phyloP scores from a whole-genome alignment of 2,329 filamentous ascomycete genomes.

The Cadophora sp. region DNA sequence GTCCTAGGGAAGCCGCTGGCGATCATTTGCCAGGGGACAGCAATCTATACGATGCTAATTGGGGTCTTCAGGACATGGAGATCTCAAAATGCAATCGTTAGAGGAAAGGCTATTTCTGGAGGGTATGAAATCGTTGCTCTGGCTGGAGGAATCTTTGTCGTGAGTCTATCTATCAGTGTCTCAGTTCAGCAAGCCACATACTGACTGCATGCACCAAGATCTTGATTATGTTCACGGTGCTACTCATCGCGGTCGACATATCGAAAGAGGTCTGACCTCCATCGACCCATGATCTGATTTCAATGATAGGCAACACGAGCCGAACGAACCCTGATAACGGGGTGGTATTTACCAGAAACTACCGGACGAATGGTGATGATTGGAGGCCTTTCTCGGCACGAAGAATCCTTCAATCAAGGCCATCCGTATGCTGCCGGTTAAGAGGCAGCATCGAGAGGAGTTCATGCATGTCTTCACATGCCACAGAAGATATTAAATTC shows the following conservation, averaged over 20 bases:
- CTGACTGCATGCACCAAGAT: slow-evolving; percentile 33
- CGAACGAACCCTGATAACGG: slow-evolving; percentile 27
- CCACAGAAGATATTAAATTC: slow-evolving; percentile 24
- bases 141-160: slow-evolving; percentile 53
- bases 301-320: slow-evolving; percentile 29
- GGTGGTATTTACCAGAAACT: slow-evolving; percentile 31
- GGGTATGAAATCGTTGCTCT: slow-evolving; percentile 64
- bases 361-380: slow-evolving; percentile 29
- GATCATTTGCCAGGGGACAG: slow-evolving; percentile 50
- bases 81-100: slow-evolving; percentile 63
- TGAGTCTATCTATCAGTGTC: slow-evolving; percentile 47
- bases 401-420: slow-evolving; percentile 23
- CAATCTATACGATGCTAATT: slow-evolving; percentile 53
- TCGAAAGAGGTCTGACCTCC: slow-evolving; percentile 36
- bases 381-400: slow-evolving; percentile 26
- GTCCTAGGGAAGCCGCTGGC: slow-evolving; percentile 66
- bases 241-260: slow-evolving; percentile 43
- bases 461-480: slow-evolving; percentile 28
- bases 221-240: slow-evolving; percentile 39
- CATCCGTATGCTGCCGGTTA: slow-evolving; percentile 23
- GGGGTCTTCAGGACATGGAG: slow-evolving; percentile 66
- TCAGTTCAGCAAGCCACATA: slow-evolving; percentile 7
- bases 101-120: slow-evolving; percentile 62
- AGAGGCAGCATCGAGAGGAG: neutral
- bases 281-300: slow-evolving; percentile 13